Evolutionary conservation across 2,329 filamentous ascomycete species (phyloP), one percentile per base, ranked within the genome.

Genomic region (Aspergillus fructus): DNA sequence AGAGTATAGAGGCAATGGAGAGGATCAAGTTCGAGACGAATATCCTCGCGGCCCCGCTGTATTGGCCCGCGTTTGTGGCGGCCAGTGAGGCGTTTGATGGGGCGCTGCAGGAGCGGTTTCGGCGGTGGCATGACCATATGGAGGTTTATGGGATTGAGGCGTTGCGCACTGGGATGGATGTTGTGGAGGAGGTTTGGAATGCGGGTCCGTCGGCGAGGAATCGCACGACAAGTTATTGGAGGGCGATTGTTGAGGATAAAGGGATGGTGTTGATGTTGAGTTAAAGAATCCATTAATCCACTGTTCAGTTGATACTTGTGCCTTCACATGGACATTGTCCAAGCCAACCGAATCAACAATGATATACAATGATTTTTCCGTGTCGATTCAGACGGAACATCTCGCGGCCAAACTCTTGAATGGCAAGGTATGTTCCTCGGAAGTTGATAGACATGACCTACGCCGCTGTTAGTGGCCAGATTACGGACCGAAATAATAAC

Each of bases 281-380:
- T 11, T 30, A 4, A 21, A 21, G 21, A 4, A 21, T 21, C 1
- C 21, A 21, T 21, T 21, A 21, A 21, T 21, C 19, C 3, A 21
- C 19, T 21, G 3, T 21, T 21, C 21, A 4, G 21, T 21, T 21
- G 21, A 4, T 21, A 3, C 21, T 21, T 21, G 21, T 21, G 21
- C 3, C 3, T 21, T 21, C 21, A 21, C 21, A 21, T 4, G 21
- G 3, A 21, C 21, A 4, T 21, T 21, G 21, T 21, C 21, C 21
- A 21, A 21, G 21, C 0, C 21, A 21, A 21, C 21, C 3, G 1
- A 19, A 19, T 19, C 2, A 19, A 19, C 17, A 19, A 21, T 4
- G 21, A 21, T 21, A 9, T 9, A 30, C 27, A 30, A 30, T 30
- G 76, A 96, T 89, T 68, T 67, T 56, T 23, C 62, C 62, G 40